Conservation (phyloP, 2,329 filamentous ascomycete genomes). For the Aspergillus awamori region DNA sequence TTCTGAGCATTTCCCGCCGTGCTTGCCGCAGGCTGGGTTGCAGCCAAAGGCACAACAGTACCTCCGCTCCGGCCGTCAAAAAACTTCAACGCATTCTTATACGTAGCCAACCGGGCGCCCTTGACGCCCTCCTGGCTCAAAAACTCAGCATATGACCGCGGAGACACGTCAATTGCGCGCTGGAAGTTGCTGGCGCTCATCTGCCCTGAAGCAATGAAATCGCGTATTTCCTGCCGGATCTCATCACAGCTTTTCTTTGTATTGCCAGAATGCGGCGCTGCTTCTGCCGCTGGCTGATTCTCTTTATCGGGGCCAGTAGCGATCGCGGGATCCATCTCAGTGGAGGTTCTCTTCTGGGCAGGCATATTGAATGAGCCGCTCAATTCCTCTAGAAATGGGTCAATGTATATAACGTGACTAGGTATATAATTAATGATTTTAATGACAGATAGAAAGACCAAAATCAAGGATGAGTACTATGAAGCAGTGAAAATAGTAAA, state of each 20-base stretch:
- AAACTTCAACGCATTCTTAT: constrained; percentile 34
- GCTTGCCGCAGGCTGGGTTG: neutral
- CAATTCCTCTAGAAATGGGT: neutral
- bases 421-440: no score
- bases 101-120: constrained; percentile 34
- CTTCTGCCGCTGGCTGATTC: neutral
- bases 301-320: constrained; percentile 8
- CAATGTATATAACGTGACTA: neutral
- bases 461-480: neutral
- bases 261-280: neutral
- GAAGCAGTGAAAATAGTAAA: neutral
- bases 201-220: constrained; percentile 47
- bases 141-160: constrained; percentile 48
- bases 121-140: constrained; percentile 46
- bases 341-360: neutral
- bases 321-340: neutral
- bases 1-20: neutral
- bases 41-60: constrained; percentile 43
- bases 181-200: constrained; percentile 52
- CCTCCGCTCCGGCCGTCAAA: constrained; percentile 57
- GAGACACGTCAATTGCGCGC: constrained; percentile 39
- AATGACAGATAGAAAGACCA: neutral
- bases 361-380: neutral
- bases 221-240: constrained; percentile 46
- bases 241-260: constrained; percentile 33